A percentile compares a stretch with the other conserved stretches of the same genome.
phyloP scores from a whole-genome alignment of 768 basidiomycete genomes.

The Xerocomellus chrysenteron region DNA sequence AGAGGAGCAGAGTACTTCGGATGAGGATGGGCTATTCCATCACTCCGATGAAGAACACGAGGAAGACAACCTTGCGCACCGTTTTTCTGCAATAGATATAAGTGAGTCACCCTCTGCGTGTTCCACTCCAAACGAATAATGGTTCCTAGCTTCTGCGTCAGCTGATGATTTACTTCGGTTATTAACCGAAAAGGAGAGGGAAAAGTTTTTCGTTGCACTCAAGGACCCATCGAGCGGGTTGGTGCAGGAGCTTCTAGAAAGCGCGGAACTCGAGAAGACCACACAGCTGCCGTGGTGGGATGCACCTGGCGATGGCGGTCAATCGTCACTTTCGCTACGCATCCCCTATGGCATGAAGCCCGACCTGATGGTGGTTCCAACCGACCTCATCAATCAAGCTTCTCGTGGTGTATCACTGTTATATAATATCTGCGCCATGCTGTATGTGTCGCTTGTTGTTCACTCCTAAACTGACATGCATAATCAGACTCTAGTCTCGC shows the following conservation, averaged over 20 bases:
- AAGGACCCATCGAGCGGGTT: constrained; percentile 61
- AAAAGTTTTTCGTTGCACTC: constrained; percentile 58
- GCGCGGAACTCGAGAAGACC: constrained; percentile 51
- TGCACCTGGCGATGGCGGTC: constrained; percentile 11
- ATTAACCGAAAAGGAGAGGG: constrained; percentile 58
- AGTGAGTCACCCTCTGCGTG: constrained; percentile 40
- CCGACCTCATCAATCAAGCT: constrained; percentile 40
- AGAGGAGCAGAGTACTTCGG: constrained; percentile 55
- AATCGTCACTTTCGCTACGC: neutral
- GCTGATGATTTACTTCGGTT: constrained; percentile 59
- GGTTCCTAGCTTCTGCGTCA: constrained; percentile 48
- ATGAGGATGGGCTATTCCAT: constrained; percentile 34
- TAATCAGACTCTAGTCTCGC: constrained; percentile 47
- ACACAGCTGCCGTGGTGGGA: constrained; percentile 76
- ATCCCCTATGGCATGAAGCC: constrained; percentile 41
- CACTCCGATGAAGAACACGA: constrained; percentile 40
- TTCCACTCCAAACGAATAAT: neutral
- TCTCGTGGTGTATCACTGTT: constrained; percentile 45
- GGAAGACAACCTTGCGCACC: constrained; percentile 44
- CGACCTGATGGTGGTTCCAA: constrained; percentile 45
- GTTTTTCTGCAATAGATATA: constrained; percentile 60
- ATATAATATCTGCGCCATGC: constrained; percentile 68
- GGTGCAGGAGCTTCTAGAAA: constrained; percentile 58
- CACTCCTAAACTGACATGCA: neutral
- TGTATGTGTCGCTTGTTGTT: constrained; percentile 44